phyloP scores from a whole-genome alignment of 129 eudicot species.

The Gnaphalium uliginosum region DNA sequence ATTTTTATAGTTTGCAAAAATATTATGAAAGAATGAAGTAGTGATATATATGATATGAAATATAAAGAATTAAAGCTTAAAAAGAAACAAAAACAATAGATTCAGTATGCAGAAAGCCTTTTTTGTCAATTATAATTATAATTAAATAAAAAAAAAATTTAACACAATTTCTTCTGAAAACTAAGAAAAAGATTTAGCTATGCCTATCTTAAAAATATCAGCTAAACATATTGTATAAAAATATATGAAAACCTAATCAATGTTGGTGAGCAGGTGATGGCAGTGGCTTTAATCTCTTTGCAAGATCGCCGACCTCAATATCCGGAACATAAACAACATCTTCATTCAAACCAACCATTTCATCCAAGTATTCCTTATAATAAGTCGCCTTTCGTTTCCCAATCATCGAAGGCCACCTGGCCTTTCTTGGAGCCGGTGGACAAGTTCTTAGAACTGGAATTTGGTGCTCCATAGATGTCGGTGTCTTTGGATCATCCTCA shows the following conservation, averaged over 20 bases:
- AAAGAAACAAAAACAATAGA: background rate
- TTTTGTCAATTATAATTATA: background rate
- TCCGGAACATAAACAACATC: slow-evolving; percentile 33
- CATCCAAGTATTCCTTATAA: slow-evolving; percentile 31
- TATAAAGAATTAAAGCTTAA: background rate
- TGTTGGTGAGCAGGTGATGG: slow-evolving; percentile 15
- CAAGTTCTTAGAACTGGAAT: slow-evolving; percentile 28
- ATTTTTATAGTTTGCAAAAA: no score
- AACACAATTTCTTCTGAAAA: slow-evolving; percentile 8
- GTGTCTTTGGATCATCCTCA: slow-evolving; percentile 32
- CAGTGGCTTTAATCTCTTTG: slow-evolving; percentile 33
- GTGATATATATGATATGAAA: no score
- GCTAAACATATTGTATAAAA: slow-evolving; percentile 1
- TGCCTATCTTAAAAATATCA: background rate
- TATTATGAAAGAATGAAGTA: no score
- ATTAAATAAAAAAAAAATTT: background rate
- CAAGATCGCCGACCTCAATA: slow-evolving; percentile 33
- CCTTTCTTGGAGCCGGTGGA: slow-evolving; percentile 39
- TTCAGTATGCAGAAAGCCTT: background rate
- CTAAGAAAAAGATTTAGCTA: background rate
- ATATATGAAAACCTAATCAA: slow-evolving; percentile 30
- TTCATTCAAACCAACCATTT: slow-evolving; percentile 33
- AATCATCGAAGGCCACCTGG: slow-evolving; percentile 1
- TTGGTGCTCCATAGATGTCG: slow-evolving; percentile 25
- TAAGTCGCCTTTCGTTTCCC: slow-evolving; percentile 31